These are phyloP conservation scores for Linum tenue DNA, from an alignment of 345 rosid species.

Conservation along the genomic window DNA sequence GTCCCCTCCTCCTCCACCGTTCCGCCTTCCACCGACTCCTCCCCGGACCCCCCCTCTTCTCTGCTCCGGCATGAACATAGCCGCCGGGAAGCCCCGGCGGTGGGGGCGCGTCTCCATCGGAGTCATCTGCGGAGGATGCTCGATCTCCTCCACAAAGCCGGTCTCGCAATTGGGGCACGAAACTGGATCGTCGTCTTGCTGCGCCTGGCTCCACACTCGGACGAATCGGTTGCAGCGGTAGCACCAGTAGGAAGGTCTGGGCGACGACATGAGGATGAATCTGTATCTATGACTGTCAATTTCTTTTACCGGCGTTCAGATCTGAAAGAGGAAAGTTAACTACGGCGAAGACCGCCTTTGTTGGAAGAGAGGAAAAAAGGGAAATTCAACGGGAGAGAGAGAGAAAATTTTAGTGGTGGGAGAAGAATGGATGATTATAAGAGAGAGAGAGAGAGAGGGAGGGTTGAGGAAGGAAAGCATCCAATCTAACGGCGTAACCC, in stretches of 20 bases:
- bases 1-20: constrained; percentile 3
- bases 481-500: constrained; percentile 21
- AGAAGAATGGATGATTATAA: constrained; percentile 1
- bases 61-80: background rate
- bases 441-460: background rate
- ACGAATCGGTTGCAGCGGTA: constrained; percentile 69
- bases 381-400: background rate
- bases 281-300: too few species aligned
- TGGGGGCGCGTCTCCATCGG: background rate
- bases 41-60: background rate
- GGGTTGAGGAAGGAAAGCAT: background rate
- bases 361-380: background rate
- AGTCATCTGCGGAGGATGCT: background rate
- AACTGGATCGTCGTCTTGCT: background rate
- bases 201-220: constrained; percentile 34
- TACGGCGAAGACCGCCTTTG: too few species aligned
- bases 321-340: background rate
- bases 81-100: background rate
- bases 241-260: constrained; percentile 71
- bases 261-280: constrained; percentile 33
- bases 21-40: background rate
- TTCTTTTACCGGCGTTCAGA: constrained; percentile 7
- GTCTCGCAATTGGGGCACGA: background rate
- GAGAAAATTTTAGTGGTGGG: background rate
- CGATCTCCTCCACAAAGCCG: background rate